Evolutionary conservation across 805 yeast species (phyloP).

Genomic region (Yarrowia sp.): DNA sequence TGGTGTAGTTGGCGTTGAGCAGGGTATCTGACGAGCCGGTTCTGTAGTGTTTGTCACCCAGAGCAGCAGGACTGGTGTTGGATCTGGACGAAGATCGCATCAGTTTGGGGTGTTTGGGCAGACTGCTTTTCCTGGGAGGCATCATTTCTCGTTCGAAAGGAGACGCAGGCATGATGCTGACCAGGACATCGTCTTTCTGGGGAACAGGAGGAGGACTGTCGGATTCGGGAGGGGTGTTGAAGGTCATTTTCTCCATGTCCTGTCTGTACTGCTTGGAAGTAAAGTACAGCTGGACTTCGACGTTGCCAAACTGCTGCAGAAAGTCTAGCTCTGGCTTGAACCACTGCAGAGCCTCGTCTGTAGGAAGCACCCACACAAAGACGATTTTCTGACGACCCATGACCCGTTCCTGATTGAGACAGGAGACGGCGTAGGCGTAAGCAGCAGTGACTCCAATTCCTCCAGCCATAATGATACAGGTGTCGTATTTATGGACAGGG

Average conservation of each 20-base stretch:
- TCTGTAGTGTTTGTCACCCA: neutral
- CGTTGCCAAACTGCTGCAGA: conserved; percentile 44
- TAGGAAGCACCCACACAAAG: conserved; percentile 49
- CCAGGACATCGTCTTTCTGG: neutral
- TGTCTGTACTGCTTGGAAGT: conserved; percentile 42
- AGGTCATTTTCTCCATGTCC: neutral
- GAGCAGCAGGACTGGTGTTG: conserved; percentile 39
- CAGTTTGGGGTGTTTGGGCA: neutral
- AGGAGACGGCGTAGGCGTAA: conserved; percentile 51
- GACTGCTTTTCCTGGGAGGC: neutral
- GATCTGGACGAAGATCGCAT: neutral
- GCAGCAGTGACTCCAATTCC: conserved; percentile 79
- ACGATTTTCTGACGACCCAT: conserved; percentile 42
- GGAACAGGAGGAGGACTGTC: neutral
- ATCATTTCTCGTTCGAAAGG: neutral
- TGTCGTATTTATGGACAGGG: conserved; percentile 60
- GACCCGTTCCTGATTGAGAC: conserved; percentile 39
- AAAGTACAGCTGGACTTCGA: conserved; percentile 50
- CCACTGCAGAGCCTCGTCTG: conserved; percentile 47
- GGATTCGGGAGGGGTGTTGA: too few relatives aligned
- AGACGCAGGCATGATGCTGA: conserved; percentile 9
- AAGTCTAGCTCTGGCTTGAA: conserved; percentile 46
- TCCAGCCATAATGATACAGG: conserved; percentile 69
- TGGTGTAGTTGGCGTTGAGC: neutral
- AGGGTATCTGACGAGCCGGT: conserved; percentile 40